Base-by-base conservation (phyloP, 768 basidiomycete species). In the Boletus eberwhitei region DNA sequence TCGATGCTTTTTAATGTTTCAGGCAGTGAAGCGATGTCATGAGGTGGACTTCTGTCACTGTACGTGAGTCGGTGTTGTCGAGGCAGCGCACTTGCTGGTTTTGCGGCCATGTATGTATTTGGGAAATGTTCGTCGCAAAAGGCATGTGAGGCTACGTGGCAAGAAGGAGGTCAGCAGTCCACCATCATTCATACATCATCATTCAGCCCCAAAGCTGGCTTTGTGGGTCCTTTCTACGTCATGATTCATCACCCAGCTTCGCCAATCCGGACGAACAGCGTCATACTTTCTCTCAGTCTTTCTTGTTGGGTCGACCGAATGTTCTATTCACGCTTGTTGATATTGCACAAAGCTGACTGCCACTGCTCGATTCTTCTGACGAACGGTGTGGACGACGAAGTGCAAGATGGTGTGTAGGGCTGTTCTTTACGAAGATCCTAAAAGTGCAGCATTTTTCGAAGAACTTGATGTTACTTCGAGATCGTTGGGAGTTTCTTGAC, bases 291-390 rank as follows among this genome's bases (percentile, higher is more conserved):
- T 60, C 29, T 46, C 52, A 3, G 47, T 42, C 5, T 50, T 50
- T 22, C 52, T 58, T 40, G 34, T 46, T 7, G 58, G 17, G 12
- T 31, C 7, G 9, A 60, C 52, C 4, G 52, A 60, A 32, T 60
- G 52, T 17, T 59, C 58, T 16, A 59, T 47, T 17, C 58, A 29
- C 8, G 29, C 8, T 26, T 60, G 40, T 59, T 59, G 17, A 60
- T 22, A 11, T 55, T 55, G 48, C 52, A 60, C 43, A 59, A 13
- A 9, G 51, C 53, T 4, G 58, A 59, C 47, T 59, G n/a, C n/a
- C n/a, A n/a, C n/a, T n/a, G n/a, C n/a, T n/a, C n/a, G n/a, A n/a
- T n/a, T n/a, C n/a, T n/a, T n/a, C n/a, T n/a, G n/a, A n/a, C n/a
- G n/a, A n/a, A n/a, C n/a, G n/a, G n/a, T n/a, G n/a, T n/a, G n/a